Conservation (phyloP, 1,139 yeast species). For the Meyerozyma carpophila region DNA sequence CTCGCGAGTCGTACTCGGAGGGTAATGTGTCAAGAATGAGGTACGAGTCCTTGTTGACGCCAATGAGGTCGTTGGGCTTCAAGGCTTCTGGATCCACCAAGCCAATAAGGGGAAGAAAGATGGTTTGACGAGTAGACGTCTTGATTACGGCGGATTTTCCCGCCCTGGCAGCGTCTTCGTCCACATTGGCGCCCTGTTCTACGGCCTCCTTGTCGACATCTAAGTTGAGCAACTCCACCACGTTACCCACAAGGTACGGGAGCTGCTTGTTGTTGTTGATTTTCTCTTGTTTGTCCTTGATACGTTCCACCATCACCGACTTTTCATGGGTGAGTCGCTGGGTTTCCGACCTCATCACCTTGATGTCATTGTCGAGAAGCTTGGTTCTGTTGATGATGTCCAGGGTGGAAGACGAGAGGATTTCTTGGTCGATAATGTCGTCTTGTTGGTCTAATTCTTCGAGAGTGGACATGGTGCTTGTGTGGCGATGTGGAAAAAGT, state of each 20-base stretch:
- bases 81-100: constrained; percentile 82
- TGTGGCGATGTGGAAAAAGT: not conserved
- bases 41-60: constrained; percentile 96
- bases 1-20: constrained; percentile 95
- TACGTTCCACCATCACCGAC: constrained; percentile 86
- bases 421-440: constrained; percentile 70
- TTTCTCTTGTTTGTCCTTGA: constrained; percentile 94
- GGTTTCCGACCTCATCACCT: constrained; percentile 88
- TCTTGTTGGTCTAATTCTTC: constrained; percentile 43
- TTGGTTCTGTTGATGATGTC: constrained; percentile 86
- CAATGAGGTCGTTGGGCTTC: constrained; percentile 95
- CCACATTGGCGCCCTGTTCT: constrained; percentile 94
- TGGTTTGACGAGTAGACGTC: constrained; percentile 96
- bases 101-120: constrained; percentile 92
- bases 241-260: constrained; percentile 97
- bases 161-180: constrained; percentile 81
- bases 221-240: constrained; percentile 88
- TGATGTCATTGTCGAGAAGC: constrained; percentile 89
- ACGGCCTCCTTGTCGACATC: constrained; percentile 81
- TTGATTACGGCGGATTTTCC: constrained; percentile 98
- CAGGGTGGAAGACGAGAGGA: constrained; percentile 68
- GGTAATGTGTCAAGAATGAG: constrained; percentile 91
- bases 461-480: constrained; percentile 51
- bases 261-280: constrained; percentile 92
- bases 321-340: constrained; percentile 91